These are phyloP conservation scores for Fagopyrum tataricum DNA, from an alignment of 148 eudicot genomes.

Conservation along the genomic window DNA sequence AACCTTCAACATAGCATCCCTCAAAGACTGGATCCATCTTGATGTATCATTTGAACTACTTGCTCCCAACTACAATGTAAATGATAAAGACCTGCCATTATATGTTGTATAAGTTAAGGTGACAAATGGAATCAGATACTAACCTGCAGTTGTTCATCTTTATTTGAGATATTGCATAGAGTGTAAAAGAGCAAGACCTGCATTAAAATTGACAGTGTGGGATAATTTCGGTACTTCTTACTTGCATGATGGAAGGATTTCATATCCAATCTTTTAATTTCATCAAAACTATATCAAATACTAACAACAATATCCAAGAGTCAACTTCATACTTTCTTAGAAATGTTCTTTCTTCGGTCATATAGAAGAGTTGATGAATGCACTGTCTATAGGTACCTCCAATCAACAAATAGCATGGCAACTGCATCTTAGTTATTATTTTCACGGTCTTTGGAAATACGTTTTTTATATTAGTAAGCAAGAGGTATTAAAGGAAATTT, in stretches of 20 bases:
- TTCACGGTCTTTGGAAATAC: too few species aligned
- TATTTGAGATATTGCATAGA: slow-evolving; percentile 51
- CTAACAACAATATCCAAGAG: too few species aligned
- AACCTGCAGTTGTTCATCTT: slow-evolving; percentile 68
- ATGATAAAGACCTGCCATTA: background rate
- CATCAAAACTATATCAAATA: background rate
- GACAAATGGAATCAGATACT: slow-evolving; percentile 12
- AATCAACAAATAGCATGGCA: too few species aligned
- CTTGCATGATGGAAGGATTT: background rate
- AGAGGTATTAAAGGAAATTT: too few species aligned
- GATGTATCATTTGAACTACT: slow-evolving; percentile 67
- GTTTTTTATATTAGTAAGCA: too few species aligned
- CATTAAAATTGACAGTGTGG: background rate
- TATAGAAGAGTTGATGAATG: too few species aligned
- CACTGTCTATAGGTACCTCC: too few species aligned
- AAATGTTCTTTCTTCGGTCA: too few species aligned
- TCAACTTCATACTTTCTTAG: too few species aligned
- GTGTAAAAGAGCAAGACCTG: slow-evolving; percentile 66
- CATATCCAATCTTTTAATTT: background rate
- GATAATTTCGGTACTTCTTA: background rate
- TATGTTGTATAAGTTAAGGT: background rate
- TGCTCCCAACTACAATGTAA: slow-evolving; percentile 48
- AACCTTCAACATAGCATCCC: slow-evolving; percentile 36
- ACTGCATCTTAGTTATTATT: too few species aligned
- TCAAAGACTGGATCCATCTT: slow-evolving; percentile 53